A percentile compares a stretch with the other conserved stretches of the same genome.
Evolutionary conservation across 1,284 basidiomycete species (phyloP).

Genomic region (Calocybe gambosa): DNA sequence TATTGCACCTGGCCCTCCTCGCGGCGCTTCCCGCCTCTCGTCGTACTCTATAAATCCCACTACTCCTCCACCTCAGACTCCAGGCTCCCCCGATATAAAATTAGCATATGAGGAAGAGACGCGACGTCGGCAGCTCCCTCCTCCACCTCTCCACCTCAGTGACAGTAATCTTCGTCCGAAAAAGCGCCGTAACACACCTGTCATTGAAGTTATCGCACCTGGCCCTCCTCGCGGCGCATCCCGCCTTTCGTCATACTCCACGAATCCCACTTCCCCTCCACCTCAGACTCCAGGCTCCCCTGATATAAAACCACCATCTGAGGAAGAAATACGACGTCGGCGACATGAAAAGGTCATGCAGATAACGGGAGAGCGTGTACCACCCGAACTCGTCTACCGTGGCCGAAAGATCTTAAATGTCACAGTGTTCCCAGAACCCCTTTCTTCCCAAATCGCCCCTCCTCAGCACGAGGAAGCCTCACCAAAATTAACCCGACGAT

Average conservation of each 20-base stretch:
- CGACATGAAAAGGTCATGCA: slow-evolving; percentile 15
- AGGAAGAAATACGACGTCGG: slow-evolving; percentile 12
- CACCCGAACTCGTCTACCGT: slow-evolving; percentile 13
- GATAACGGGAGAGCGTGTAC: slow-evolving; percentile 16
- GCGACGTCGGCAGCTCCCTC: slow-evolving; percentile 8
- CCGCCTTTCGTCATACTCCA: slow-evolving; percentile 3
- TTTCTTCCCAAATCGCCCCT: slow-evolving; percentile 1
- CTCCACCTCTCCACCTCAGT: slow-evolving; percentile 11
- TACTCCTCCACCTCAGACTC: background rate
- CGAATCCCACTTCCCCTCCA: background rate
- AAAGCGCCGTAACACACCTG: background rate
- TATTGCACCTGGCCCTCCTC: slow-evolving; percentile 9
- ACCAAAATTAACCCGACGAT: slow-evolving; percentile 3
- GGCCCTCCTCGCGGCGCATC: slow-evolving; percentile 9
- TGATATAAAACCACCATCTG: slow-evolving; percentile 6
- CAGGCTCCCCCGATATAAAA: slow-evolving; percentile 5
- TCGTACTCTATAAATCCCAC: slow-evolving; percentile 1
- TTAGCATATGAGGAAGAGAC: slow-evolving; percentile 13
- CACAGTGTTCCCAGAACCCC: slow-evolving; percentile 14
- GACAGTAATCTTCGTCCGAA: slow-evolving; percentile 10
- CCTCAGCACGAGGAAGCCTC: background rate
- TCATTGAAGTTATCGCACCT: slow-evolving; percentile 11
- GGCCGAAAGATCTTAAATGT: slow-evolving; percentile 10
- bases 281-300: slow-evolving; percentile 5
- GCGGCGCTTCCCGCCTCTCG: slow-evolving; percentile 6